Evolutionary conservation across 306 rosid genomes (phyloP).

Genomic region (Carpinus viminea): DNA sequence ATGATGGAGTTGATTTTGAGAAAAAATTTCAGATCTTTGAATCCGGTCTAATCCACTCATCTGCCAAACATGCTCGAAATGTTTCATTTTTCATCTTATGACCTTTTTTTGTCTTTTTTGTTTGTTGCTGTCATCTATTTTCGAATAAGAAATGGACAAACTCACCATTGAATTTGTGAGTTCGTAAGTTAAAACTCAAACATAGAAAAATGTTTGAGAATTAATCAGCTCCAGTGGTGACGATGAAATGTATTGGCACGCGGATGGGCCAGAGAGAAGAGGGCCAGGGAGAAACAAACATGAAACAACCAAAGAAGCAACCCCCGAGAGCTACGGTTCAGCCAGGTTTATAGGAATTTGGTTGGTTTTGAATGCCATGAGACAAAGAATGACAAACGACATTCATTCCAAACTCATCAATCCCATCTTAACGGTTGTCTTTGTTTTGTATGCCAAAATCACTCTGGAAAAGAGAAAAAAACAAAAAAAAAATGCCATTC

Average conservation of each 20-base stretch:
- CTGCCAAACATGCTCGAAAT: too few relatives aligned
- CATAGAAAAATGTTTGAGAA: not conserved
- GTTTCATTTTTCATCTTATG: too few relatives aligned
- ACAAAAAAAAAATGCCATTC: slow-evolving; percentile 38
- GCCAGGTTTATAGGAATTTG: slow-evolving; percentile 54
- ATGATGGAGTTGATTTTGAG: too few relatives aligned
- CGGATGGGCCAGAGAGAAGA: not conserved
- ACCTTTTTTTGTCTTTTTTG: too few relatives aligned
- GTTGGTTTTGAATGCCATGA: slow-evolving; percentile 42
- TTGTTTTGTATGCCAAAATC: slow-evolving; percentile 34
- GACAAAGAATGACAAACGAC: slow-evolving; percentile 27
- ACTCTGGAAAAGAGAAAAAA: not conserved
- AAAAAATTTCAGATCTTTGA: too few relatives aligned
- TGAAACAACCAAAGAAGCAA: not conserved
- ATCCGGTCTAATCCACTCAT: too few relatives aligned
- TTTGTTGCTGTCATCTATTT: too few relatives aligned
- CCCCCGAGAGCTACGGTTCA: slow-evolving; percentile 43
- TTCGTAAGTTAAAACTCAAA: too few relatives aligned
- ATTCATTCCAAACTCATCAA: slow-evolving; percentile 22
- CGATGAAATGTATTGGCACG: not conserved
- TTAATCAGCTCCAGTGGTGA: not conserved
- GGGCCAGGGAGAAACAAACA: not conserved
- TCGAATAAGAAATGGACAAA: too few relatives aligned
- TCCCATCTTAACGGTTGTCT: slow-evolving; percentile 13
- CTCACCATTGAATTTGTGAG: too few relatives aligned